Percentiles rank a stretch among this genome's conserved stretches.
Conservation (phyloP, 176 grass and related monocot genomes). For the Echinochloa phyllopogon region DNA sequence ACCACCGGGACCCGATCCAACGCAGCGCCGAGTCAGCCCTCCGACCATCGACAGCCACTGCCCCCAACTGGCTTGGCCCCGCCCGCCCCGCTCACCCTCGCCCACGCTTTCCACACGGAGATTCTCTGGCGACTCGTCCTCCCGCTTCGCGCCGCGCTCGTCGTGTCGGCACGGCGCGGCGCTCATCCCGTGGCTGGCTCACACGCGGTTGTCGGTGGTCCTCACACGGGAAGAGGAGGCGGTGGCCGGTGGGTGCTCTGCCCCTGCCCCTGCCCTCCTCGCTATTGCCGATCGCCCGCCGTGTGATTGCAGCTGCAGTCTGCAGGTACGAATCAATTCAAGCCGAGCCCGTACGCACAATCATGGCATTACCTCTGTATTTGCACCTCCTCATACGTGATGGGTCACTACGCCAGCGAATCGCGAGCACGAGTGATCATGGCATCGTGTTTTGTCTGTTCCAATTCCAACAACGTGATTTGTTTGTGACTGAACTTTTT, state of each 20-base stretch:
- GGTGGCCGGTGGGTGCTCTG: neutral
- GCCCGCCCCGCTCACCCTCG: neutral
- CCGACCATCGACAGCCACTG: neutral
- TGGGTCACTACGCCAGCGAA: neutral
- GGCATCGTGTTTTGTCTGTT: neutral
- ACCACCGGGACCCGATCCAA: neutral
- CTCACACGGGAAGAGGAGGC: neutral
- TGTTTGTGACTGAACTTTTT: neutral
- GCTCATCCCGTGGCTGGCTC: slow-evolving; percentile 13
- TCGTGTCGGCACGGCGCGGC: neutral
- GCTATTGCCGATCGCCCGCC: slow-evolving; percentile 1
- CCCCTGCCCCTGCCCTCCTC: neutral
- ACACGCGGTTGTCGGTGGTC: slow-evolving; percentile 3
- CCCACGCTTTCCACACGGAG: neutral
- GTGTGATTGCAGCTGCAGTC: neutral
- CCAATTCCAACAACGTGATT: neutral
- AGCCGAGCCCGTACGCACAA: neutral
- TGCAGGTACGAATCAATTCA: neutral
- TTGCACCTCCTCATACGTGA: neutral
- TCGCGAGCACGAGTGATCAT: neutral
- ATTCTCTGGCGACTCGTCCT: neutral
- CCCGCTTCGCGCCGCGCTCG: neutral
- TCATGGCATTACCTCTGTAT: neutral
- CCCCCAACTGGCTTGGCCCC: neutral
- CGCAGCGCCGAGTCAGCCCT: slow-evolving; percentile 14